Percentiles rank a stretch among this genome's conserved stretches.
phyloP scores from a whole-genome alignment of 2,329 filamentous ascomycete species.

The Fusarium xyrophilum region DNA sequence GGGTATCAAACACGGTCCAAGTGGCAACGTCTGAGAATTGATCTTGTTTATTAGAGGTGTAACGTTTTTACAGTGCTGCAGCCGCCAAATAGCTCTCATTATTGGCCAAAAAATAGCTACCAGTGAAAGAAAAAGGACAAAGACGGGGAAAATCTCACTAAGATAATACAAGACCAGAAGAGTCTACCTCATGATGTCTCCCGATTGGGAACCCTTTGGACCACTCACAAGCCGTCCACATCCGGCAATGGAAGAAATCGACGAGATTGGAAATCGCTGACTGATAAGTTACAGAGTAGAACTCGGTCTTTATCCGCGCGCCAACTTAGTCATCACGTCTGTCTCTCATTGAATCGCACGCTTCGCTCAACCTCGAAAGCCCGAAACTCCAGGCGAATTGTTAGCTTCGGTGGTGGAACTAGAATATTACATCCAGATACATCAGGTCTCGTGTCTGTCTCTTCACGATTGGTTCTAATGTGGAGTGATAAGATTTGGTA shows the following conservation, averaged over 20 bases:
- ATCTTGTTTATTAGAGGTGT: constrained; percentile 1
- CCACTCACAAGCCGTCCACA: constrained; percentile 29
- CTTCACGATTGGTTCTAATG: fast-evolving
- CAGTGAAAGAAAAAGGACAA: background rate
- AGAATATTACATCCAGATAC: background rate
- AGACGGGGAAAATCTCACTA: constrained; percentile 4
- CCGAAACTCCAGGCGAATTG: background rate
- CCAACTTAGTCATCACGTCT: constrained; percentile 34
- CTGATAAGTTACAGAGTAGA: no score
- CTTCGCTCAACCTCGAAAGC: background rate
- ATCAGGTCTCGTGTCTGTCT: background rate
- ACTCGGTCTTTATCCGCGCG: constrained; percentile 32
- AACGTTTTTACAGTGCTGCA: constrained; percentile 1
- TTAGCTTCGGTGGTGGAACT: background rate
- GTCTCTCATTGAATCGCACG: background rate
- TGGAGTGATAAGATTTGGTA: background rate
- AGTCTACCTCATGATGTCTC: constrained; percentile 25
- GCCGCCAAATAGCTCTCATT: constrained; percentile 26
- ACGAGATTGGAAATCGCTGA: constrained; percentile 34
- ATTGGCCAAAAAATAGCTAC: background rate
- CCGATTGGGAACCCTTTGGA: background rate
- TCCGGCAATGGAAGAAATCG: constrained; percentile 4
- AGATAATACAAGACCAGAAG: constrained; percentile 7
- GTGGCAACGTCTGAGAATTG: background rate
- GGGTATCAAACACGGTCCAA: background rate